phyloP scores from a whole-genome alignment of 2,329 filamentous ascomycete species.

The Fusarium mangiferae region DNA sequence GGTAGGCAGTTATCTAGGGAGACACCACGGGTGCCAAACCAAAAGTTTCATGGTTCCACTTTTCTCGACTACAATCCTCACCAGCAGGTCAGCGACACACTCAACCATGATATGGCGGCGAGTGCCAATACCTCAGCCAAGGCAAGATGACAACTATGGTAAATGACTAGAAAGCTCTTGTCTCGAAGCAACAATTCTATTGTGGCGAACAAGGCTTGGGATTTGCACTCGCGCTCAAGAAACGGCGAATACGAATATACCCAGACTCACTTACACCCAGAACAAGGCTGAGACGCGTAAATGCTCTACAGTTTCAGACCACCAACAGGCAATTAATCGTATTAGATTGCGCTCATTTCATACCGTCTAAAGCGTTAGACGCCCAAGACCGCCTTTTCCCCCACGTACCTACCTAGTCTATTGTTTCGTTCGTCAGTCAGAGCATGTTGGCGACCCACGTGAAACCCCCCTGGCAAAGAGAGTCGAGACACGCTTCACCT shows the following conservation, averaged over 20 bases:
- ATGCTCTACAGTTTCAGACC: not conserved
- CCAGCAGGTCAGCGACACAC: constrained; percentile 37
- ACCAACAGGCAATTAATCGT: not conserved
- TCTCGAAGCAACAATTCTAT: not conserved
- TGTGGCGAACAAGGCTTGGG: not conserved
- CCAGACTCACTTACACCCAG: constrained; percentile 25
- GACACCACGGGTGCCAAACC: constrained; percentile 31
- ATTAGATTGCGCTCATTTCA: not conserved
- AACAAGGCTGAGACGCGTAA: constrained; percentile 11
- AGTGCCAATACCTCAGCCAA: constrained; percentile 23
- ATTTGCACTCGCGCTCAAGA: not conserved
- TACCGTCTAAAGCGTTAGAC: not conserved
- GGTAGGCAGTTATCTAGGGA: not conserved
- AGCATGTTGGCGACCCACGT: constrained; percentile 31
- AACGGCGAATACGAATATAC: not conserved
- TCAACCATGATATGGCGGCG: constrained; percentile 31
- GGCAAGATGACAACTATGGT: not conserved
- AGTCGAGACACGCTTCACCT: constrained; percentile 36
- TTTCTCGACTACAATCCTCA: constrained; percentile 31
- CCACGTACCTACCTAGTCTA: not conserved
- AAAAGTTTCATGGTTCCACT: constrained; percentile 28
- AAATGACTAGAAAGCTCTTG: not conserved
- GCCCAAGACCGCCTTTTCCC: not conserved
- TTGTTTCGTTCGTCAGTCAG: not conserved
- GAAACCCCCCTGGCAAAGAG: constrained; percentile 35